These are phyloP conservation scores for Fomes fomentarius DNA, from an alignment of 1,284 basidiomycete genomes.

Conservation along the genomic window DNA sequence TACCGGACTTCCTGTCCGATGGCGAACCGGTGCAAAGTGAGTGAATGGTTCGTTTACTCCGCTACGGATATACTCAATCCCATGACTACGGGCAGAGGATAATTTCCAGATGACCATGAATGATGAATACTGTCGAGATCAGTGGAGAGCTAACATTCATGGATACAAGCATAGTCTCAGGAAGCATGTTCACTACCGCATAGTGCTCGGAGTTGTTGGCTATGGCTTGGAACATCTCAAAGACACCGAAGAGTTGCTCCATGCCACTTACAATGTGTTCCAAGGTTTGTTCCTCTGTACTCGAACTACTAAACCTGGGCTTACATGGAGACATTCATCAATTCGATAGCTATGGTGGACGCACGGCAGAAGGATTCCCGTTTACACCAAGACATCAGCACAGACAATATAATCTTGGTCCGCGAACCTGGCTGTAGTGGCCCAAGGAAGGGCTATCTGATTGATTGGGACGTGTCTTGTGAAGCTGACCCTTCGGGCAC, in stretches of 20 bases:
- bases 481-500: background rate
- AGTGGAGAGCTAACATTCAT: background rate
- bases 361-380: background rate
- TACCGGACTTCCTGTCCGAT: background rate
- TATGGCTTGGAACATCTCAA: background rate
- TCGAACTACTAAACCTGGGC: too few relatives aligned
- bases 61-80: background rate
- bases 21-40: background rate
- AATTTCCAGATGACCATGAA: background rate
- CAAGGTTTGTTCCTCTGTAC: background rate
- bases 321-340: background rate
- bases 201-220: slow-evolving; percentile 7
- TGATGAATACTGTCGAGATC: background rate
- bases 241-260: slow-evolving; percentile 7
- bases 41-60: background rate
- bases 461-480: slow-evolving; percentile 13
- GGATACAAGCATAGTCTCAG: background rate
- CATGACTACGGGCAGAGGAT: too few relatives aligned
- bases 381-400: slow-evolving; percentile 14
- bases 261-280: slow-evolving; percentile 8
- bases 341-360: background rate
- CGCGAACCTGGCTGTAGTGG: background rate
- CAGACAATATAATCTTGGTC: slow-evolving; percentile 13
- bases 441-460: slow-evolving; percentile 7
- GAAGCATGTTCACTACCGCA: slow-evolving; percentile 1